Evolutionary conservation across 345 rosid genomes (phyloP).

Genomic region (Turnera subulata): DNA sequence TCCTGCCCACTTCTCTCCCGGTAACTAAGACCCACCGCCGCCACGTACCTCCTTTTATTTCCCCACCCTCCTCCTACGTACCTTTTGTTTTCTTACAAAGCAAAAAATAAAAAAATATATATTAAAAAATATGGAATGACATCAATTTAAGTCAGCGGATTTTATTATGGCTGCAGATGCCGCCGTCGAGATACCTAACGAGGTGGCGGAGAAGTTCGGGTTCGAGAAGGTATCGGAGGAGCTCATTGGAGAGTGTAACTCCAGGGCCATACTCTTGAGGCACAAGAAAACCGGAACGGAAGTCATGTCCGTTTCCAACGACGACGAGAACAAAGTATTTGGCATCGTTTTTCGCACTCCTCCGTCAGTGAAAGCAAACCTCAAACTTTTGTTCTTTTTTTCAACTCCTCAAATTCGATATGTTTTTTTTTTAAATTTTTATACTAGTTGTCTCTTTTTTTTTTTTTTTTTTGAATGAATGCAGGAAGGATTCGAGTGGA

Average conservation of each 20-base stretch:
- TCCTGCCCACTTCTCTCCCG: slow-evolving; percentile 48
- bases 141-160: not conserved
- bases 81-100: too few species aligned
- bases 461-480: not conserved
- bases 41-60: too few species aligned
- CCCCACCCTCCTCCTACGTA: not conserved
- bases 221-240: slow-evolving; percentile 83
- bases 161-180: slow-evolving; percentile 33
- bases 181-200: slow-evolving; percentile 43
- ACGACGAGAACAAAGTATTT: slow-evolving; percentile 27
- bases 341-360: slow-evolving; percentile 59
- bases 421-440: slow-evolving; percentile 12
- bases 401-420: not conserved
- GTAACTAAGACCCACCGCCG: too few species aligned
- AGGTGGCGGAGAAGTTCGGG: slow-evolving; percentile 69
- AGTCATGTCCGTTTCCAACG: slow-evolving; percentile 84
- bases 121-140: not conserved
- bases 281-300: slow-evolving; percentile 94
- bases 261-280: slow-evolving; percentile 72
- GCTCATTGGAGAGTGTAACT: slow-evolving; percentile 86
- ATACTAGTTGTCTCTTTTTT: too few species aligned
- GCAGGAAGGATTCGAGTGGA: slow-evolving; percentile 91
- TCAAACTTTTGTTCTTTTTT: not conserved
- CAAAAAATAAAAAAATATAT: too few species aligned
- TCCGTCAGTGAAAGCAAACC: slow-evolving; percentile 35